Evolutionary conservation across 352 stramenopile genomes (phyloP).

Genomic region (Phytophthora pisi): DNA sequence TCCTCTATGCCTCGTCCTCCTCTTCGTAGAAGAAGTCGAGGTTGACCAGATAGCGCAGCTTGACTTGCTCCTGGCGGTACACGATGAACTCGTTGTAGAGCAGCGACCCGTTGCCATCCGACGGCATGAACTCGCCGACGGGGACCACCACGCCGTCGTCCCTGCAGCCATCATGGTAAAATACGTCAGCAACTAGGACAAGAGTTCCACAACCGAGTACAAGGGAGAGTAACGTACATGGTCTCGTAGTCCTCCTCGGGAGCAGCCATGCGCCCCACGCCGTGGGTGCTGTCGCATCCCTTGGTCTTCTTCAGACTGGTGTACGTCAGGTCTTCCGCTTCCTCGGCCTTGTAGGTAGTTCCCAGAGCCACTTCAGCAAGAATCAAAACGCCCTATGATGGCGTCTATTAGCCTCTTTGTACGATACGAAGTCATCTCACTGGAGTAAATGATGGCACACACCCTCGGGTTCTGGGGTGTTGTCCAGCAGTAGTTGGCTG

Average conservation of each 20-base stretch:
- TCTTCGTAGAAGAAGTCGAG: conserved; percentile 58
- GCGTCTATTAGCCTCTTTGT: background rate
- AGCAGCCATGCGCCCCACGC: conserved; percentile 62
- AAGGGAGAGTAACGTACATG: conserved; percentile 34
- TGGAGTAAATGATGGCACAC: background rate
- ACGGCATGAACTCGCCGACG: conserved; percentile 57
- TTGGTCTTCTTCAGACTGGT: conserved; percentile 41
- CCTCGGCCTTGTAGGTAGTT: conserved; percentile 45
- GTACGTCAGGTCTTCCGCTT: conserved; percentile 64
- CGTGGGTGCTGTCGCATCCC: conserved; percentile 55
- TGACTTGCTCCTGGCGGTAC: conserved; percentile 71
- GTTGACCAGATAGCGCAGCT: conserved; percentile 64
- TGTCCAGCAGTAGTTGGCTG: conserved; percentile 83
- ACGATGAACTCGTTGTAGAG: conserved; percentile 85
- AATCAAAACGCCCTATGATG: conserved; percentile 54
- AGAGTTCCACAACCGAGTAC: background rate
- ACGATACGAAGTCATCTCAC: background rate
- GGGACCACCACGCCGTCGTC: conserved; percentile 61
- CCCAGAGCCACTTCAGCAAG: conserved; percentile 73
- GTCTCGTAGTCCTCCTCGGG: conserved; percentile 47
- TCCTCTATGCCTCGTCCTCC: conserved; percentile 12
- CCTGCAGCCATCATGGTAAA: conserved; percentile 17
- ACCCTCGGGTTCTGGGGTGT: conserved; percentile 62
- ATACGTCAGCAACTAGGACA: background rate
- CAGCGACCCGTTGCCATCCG: conserved; percentile 51